phyloP scores from a whole-genome alignment of 2,329 filamentous ascomycete genomes.

The Cercospora sojina region DNA sequence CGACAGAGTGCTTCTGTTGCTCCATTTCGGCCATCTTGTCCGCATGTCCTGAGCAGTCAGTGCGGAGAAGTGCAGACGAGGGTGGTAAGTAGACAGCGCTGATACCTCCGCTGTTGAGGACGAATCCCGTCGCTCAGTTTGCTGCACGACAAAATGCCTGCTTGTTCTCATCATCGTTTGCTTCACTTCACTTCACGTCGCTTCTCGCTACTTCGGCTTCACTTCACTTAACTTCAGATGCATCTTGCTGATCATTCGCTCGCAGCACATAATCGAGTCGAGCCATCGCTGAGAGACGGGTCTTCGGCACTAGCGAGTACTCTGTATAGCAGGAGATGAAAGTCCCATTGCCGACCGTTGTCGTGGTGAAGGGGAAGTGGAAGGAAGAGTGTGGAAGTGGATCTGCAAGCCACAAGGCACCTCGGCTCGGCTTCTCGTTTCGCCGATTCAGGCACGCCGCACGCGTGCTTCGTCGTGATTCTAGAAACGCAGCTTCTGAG shows the following conservation, averaged over 20 bases:
- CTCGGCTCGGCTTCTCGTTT: neutral
- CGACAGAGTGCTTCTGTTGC: neutral
- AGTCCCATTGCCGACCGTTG: neutral
- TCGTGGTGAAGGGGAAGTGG: neutral
- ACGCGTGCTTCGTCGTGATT: slow-evolving; percentile 8
- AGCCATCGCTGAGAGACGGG: neutral
- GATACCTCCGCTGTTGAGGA: neutral
- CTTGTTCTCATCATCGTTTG: neutral
- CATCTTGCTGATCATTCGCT: neutral
- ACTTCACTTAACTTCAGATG: neutral
- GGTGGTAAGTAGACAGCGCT: neutral
- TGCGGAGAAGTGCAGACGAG: neutral
- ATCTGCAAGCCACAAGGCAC: neutral
- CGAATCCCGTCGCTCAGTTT: neutral
- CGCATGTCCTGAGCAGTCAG: neutral
- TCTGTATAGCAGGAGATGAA: neutral
- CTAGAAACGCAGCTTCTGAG: slow-evolving; percentile 5
- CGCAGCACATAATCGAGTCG: neutral
- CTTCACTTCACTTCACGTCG: neutral
- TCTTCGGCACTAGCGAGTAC: neutral
- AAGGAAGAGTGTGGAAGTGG: neutral
- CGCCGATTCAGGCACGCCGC: slow-evolving; percentile 1
- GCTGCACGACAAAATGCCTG: neutral
- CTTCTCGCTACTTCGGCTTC: neutral
- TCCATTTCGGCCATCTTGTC: neutral